Conservation (phyloP, 306 rosid species). For the Pachyrhizus erosus region DNA sequence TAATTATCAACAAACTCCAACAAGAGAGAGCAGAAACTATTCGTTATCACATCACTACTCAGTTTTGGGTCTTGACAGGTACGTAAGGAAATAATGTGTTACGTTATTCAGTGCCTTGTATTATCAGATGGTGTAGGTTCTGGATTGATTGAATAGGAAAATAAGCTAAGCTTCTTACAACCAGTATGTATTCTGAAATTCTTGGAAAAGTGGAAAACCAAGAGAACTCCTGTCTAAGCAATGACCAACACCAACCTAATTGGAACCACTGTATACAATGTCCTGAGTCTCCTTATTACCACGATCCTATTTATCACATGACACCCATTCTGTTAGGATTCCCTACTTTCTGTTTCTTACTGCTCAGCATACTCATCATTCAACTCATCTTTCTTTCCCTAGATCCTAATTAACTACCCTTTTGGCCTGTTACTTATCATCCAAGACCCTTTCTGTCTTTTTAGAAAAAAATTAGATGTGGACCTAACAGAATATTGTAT, state of each 20-base stretch:
- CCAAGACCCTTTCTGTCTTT: background rate
- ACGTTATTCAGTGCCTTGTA: conserved; percentile 4
- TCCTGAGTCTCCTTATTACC: background rate
- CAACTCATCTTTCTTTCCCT: background rate
- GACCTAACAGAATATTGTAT: background rate
- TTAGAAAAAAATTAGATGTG: background rate
- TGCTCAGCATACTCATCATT: background rate
- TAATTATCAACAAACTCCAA: conserved; percentile 68
- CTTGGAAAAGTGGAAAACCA: background rate
- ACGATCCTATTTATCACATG: background rate
- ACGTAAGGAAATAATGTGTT: conserved; percentile 27
- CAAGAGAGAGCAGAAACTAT: conserved; percentile 61
- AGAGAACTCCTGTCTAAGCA: background rate
- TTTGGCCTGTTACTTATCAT: background rate
- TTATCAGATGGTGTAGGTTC: background rate
- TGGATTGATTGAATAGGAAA: background rate
- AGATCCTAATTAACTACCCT: background rate
- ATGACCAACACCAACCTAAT: too few relatives aligned
- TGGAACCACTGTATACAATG: too few relatives aligned
- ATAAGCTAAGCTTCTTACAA: background rate
- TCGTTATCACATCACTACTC: conserved; percentile 87
- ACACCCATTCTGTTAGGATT: background rate
- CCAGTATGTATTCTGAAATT: background rate
- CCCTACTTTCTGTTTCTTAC: background rate
- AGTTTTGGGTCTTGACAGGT: conserved; percentile 97